phyloP scores from a whole-genome alignment of 495 filamentous ascomycete species.

The Aspergillus campestris region DNA sequence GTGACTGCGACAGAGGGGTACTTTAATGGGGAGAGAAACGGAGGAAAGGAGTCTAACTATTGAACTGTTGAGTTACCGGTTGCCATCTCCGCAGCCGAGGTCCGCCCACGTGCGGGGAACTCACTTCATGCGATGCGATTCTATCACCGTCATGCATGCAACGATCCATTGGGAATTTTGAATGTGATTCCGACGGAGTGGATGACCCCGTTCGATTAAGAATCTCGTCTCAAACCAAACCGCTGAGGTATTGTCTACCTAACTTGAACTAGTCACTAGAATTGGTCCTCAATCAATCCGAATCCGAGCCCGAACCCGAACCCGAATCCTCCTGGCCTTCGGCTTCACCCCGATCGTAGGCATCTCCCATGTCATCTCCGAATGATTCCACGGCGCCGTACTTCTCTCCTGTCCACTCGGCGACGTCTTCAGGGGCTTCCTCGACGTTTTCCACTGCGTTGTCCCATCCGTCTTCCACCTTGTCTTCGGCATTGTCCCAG shows the following conservation, averaged over 20 bases:
- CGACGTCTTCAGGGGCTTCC: conserved; percentile 29
- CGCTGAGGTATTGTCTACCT: no score
- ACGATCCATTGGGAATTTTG: not conserved
- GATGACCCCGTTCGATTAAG: no score
- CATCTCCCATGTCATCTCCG: conserved; percentile 27
- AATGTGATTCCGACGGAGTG: no score
- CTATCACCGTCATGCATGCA: not conserved
- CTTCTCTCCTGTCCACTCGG: conserved; percentile 25
- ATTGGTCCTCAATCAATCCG: no score
- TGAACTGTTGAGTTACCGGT: not conserved
- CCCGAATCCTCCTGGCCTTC: conserved; percentile 16
- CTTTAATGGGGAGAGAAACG: not conserved
- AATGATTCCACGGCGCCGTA: conserved; percentile 32
- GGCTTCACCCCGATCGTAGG: conserved; percentile 27
- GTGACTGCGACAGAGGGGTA: not conserved
- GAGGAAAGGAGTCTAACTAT: not conserved
- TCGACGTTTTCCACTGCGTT: conserved; percentile 24
- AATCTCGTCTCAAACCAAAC: no score
- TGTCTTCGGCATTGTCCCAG: conserved; percentile 17
- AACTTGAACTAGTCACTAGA: no score
- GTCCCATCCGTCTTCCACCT: conserved; percentile 21
- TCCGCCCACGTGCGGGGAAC: conserved; percentile 26
- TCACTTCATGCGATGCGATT: not conserved
- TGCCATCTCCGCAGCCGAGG: conserved; percentile 26
- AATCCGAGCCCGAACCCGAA: no score